Percentiles rank a stretch among this genome's conserved stretches.
Evolutionary conservation across 148 eudicot genomes (phyloP).

Genomic region (Rhododendron mucronatum): DNA sequence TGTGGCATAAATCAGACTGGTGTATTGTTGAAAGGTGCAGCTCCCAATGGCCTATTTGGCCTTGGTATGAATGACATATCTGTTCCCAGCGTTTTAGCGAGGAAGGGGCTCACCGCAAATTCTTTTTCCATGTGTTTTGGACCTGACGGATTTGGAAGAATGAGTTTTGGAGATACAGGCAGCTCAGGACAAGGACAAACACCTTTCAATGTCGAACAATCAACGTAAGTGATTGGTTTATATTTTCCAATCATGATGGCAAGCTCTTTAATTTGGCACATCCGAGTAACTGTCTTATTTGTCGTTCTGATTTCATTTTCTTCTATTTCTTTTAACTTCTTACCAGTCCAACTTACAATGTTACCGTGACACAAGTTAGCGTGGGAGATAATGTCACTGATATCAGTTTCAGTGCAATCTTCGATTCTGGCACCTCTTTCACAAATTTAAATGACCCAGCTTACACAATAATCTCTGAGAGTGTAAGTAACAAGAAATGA

Average conservation of each 20-base stretch:
- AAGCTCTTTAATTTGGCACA: background rate
- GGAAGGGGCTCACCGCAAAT: slow-evolving; percentile 52
- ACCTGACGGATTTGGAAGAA: slow-evolving; percentile 59
- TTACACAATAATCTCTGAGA: slow-evolving; percentile 47
- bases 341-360: slow-evolving; percentile 63
- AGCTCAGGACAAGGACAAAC: slow-evolving; percentile 62
- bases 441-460: slow-evolving; percentile 73
- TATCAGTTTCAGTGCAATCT: slow-evolving; percentile 41
- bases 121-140: slow-evolving; percentile 97
- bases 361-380: slow-evolving; percentile 49
- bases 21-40: slow-evolving; percentile 68
- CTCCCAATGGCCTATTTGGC: slow-evolving; percentile 90
- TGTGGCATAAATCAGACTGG: slow-evolving; percentile 82
- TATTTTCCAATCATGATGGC: background rate
- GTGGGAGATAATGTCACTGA: slow-evolving; percentile 48
- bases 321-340: slow-evolving; percentile 6
- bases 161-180: slow-evolving; percentile 85
- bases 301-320: slow-evolving; percentile 4
- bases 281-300: background rate
- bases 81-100: slow-evolving; percentile 76
- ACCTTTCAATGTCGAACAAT: slow-evolving; percentile 38
- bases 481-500: slow-evolving; percentile 38
- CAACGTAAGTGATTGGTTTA: slow-evolving; percentile 35
- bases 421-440: slow-evolving; percentile 90
- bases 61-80: slow-evolving; percentile 65